Evolutionary conservation across 2,329 filamentous ascomycete genomes (phyloP).

Genomic region (Aspergillus unguis): DNA sequence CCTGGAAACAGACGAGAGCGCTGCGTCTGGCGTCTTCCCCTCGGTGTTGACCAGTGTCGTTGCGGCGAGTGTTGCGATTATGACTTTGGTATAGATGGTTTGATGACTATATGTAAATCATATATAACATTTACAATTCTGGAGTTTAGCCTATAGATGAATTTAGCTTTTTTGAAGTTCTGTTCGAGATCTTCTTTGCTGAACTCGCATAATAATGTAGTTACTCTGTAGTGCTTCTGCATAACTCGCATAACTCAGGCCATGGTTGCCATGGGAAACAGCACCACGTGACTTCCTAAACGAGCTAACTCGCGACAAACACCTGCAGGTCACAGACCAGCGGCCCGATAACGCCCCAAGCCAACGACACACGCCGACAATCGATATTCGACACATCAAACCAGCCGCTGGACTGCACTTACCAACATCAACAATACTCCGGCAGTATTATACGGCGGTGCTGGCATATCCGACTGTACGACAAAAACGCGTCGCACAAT

Average conservation of each 20-base stretch:
- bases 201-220: not conserved
- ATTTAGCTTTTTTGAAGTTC: too few relatives aligned
- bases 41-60: conserved; percentile 1
- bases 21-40: not conserved
- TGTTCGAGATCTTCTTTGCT: too few relatives aligned
- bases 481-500: conserved; percentile 1
- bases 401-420: not conserved
- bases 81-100: conserved; percentile 4
- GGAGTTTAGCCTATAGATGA: not conserved
- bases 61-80: conserved; percentile 4
- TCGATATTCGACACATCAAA: not conserved
- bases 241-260: not conserved
- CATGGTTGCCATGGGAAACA: conserved; percentile 13
- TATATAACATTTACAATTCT: not conserved
- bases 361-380: conserved; percentile 5
- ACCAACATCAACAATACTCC: too few relatives aligned
- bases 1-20: not conserved
- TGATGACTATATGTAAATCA: not conserved
- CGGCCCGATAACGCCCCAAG: conserved; percentile 5
- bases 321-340: not conserved
- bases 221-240: not conserved
- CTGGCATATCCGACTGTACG: not conserved
- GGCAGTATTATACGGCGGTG: not conserved
- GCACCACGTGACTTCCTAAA: conserved; percentile 12
- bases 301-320: conserved; percentile 8